Conservation (phyloP, 257 asterid genomes). For the Solanum pinnatisectum region DNA sequence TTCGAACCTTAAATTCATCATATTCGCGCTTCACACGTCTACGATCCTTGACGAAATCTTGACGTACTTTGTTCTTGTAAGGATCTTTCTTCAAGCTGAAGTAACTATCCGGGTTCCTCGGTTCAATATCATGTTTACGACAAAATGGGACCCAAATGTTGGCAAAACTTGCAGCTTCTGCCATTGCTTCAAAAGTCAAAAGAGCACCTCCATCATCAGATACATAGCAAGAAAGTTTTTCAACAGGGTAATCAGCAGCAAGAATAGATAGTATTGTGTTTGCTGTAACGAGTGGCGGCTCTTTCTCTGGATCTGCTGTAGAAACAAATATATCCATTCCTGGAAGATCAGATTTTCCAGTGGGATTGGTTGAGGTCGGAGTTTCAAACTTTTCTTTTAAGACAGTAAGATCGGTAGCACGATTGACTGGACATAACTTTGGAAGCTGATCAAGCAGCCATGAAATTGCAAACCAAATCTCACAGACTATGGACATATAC, state of each 20-base stretch:
- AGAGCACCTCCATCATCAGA: slow-evolving; percentile 93
- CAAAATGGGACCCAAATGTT: slow-evolving; percentile 89
- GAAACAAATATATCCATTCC: slow-evolving; percentile 76
- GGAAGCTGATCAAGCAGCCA: slow-evolving; percentile 95
- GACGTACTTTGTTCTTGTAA: slow-evolving; percentile 65
- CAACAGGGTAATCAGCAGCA: slow-evolving; percentile 77
- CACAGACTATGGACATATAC: slow-evolving; percentile 75
- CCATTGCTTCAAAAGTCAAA: slow-evolving; percentile 89
- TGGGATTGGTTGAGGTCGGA: slow-evolving; percentile 50
- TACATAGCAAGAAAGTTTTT: slow-evolving; percentile 83
- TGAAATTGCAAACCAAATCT: slow-evolving; percentile 86
- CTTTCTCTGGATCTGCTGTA: slow-evolving; percentile 92
- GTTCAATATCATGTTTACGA: slow-evolving; percentile 67
- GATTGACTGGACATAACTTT: slow-evolving; percentile 62
- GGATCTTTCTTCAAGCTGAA: slow-evolving; percentile 76
- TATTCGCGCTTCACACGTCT: slow-evolving; percentile 82
- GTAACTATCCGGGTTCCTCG: slow-evolving; percentile 79
- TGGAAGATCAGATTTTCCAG: slow-evolving; percentile 83
- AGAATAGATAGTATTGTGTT: slow-evolving; percentile 87
- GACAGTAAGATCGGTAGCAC: slow-evolving; percentile 71
- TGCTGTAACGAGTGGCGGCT: slow-evolving; percentile 83
- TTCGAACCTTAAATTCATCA: slow-evolving; percentile 84
- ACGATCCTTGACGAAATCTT: slow-evolving; percentile 81
- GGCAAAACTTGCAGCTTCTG: slow-evolving; percentile 92
- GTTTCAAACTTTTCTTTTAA: slow-evolving; percentile 74